A percentile compares a stretch with the other conserved stretches of the same genome.
Conservation (phyloP, 2,329 filamentous ascomycete genomes). For the Colletotrichum higginsianum region DNA sequence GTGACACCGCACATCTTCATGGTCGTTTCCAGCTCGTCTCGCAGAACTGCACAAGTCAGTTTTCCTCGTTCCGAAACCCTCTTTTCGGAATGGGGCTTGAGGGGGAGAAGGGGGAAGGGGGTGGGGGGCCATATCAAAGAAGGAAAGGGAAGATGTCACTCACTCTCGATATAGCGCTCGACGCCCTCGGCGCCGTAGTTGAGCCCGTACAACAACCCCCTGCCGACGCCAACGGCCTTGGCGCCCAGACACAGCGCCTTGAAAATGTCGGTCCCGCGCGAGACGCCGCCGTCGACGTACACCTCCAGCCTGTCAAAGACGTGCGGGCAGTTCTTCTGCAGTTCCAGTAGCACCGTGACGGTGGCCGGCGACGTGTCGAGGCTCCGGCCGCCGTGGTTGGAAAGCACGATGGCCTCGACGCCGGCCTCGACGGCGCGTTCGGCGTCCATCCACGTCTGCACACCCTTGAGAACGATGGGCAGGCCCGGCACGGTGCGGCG, state of each 20-base stretch:
- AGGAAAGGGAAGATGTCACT: slow-evolving; percentile 47
- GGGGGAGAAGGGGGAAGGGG: too few relatives aligned
- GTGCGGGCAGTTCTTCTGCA: slow-evolving; percentile 72
- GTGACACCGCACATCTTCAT: slow-evolving; percentile 78
- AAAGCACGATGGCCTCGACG: slow-evolving; percentile 77
- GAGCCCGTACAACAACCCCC: slow-evolving; percentile 72
- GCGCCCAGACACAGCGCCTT: slow-evolving; percentile 78
- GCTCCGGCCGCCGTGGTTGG: slow-evolving; percentile 78
- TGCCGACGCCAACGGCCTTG: slow-evolving; percentile 73
- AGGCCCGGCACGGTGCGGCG: slow-evolving; percentile 69
- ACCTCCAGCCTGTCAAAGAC: slow-evolving; percentile 74
- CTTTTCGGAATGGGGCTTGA: not conserved
- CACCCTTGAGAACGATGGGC: slow-evolving; percentile 76
- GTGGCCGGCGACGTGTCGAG: slow-evolving; percentile 67
- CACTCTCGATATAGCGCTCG: slow-evolving; percentile 67
- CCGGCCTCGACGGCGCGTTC: slow-evolving; percentile 71
- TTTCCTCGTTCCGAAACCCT: not conserved
- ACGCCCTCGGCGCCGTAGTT: slow-evolving; percentile 73
- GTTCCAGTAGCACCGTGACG: slow-evolving; percentile 73
- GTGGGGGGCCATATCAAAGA: too few relatives aligned
- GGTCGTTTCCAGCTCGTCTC: slow-evolving; percentile 75
- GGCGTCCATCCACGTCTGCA: slow-evolving; percentile 78
- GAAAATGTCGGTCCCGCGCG: slow-evolving; percentile 76
- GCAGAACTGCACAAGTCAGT: slow-evolving; percentile 55
- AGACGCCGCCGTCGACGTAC: slow-evolving; percentile 75